Evolutionary conservation across 352 stramenopile genomes (phyloP).

Genomic region (Phytophthora meadii): DNA sequence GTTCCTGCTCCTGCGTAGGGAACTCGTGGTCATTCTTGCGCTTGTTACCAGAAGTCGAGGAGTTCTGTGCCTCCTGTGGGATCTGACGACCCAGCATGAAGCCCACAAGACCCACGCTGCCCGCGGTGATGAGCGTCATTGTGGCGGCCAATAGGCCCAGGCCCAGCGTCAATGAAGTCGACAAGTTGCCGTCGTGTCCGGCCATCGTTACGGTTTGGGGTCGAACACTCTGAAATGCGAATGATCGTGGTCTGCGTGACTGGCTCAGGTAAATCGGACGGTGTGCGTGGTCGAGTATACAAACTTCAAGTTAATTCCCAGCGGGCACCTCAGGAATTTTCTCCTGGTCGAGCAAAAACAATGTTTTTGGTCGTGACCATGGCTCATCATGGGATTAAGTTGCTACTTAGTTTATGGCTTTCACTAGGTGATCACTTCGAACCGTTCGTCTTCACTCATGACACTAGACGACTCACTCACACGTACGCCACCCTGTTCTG

Average conservation of each 20-base stretch:
- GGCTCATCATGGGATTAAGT: background rate
- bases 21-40: constrained; percentile 24
- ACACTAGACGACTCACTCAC: constrained; percentile 63
- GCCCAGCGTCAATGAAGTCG: constrained; percentile 66
- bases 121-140: constrained; percentile 77
- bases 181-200: constrained; percentile 42
- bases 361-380: constrained; percentile 15
- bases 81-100: constrained; percentile 73
- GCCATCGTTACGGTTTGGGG: constrained; percentile 22
- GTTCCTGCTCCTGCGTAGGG: constrained; percentile 33
- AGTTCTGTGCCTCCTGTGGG: constrained; percentile 15
- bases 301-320: constrained; percentile 32
- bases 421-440: constrained; percentile 64
- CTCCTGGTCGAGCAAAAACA: constrained; percentile 22
- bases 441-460: constrained; percentile 62
- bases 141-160: constrained; percentile 73
- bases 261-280: constrained; percentile 16
- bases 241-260: constrained; percentile 9
- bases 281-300: constrained; percentile 15
- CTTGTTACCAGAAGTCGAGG: constrained; percentile 7
- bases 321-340: constrained; percentile 7
- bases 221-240: constrained; percentile 19
- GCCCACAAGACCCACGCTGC: constrained; percentile 71
- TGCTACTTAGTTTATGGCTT: background rate
- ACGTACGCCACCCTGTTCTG: constrained; percentile 62